Base-by-base conservation (phyloP, 257 asterid species). In the Ligustrum vulgare region DNA sequence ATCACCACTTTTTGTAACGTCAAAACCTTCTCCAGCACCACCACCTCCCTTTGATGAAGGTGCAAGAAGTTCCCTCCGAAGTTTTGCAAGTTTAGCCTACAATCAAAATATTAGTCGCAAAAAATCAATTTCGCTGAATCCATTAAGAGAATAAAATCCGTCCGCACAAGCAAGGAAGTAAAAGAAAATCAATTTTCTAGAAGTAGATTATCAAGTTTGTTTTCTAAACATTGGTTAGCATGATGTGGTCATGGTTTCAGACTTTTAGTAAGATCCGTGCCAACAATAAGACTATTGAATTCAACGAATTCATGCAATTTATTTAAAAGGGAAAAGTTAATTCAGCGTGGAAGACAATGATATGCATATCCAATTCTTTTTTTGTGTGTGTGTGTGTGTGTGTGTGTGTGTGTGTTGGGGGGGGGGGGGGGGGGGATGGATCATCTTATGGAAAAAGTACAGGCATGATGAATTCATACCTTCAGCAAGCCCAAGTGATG, bases 11-110 rank as follows among this genome's bases (percentile, higher is more conserved):
- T 95, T 95, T 45, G 99, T 93, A 81, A 95, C 99, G 82, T 95
- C 99, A 78, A 95, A 95, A 73, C 99, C 99, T 86, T 93, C 98
- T 75, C 99, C 99, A 69, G 98, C 96, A 77, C 98, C 99, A 79
- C 93, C 98, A 71, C 96, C 99, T 70, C 99, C 99, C 83, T 95
- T 95, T 18, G 99, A 79, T 28, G 96, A 25, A 34, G 99, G 99
- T 18, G 94, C 72, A 70, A 95, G 94, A 80, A 95, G 89, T 75
- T 95, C 99, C 84, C 99, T 86, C 63, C 99, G 89, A 65, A 95
- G 98, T 83, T 95, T 95, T 33, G 99, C 99, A 70, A 95, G 94
- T 80, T 95, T 95, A 41, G 98, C 99, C 99, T 95, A 70, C 23
- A 65, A 77, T 32, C 67, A 80, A 56, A 77, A 33, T 13, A 77